Evolutionary conservation across 1,284 basidiomycete species (phyloP).

Genomic region (Neonothopanus nambi): DNA sequence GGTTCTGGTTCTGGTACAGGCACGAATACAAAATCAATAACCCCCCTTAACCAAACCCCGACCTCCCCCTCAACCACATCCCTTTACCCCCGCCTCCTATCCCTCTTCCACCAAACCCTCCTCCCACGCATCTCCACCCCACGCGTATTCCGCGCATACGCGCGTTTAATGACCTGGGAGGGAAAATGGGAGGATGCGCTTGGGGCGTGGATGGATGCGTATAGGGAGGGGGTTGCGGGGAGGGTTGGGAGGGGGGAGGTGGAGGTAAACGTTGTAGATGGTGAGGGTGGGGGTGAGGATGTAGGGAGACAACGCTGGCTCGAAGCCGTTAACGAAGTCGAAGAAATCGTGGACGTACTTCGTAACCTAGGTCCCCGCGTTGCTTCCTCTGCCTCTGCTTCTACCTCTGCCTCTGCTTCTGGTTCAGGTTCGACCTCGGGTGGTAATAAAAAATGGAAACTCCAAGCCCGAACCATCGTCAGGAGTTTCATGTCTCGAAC

Average conservation of each 20-base stretch:
- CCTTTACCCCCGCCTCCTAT: slow-evolving; percentile 60
- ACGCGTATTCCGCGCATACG: slow-evolving; percentile 80
- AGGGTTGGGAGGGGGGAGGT: slow-evolving; percentile 67
- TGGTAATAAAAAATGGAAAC: slow-evolving; percentile 65
- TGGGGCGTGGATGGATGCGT: slow-evolving; percentile 82
- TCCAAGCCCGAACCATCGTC: slow-evolving; percentile 86
- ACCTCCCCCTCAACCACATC: too few species aligned
- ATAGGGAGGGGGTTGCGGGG: slow-evolving; percentile 73
- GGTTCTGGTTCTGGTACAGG: too few species aligned
- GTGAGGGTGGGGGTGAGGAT: slow-evolving; percentile 35
- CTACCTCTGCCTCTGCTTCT: too few species aligned
- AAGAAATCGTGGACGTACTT: slow-evolving; percentile 82
- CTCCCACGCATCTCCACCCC: slow-evolving; percentile 73
- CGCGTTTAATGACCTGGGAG: slow-evolving; percentile 76
- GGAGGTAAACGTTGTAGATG: background rate
- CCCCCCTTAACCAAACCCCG: too few species aligned
- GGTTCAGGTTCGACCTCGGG: slow-evolving; percentile 77
- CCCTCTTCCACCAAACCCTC: slow-evolving; percentile 77
- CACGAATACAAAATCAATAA: too few species aligned
- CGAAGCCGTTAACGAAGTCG: slow-evolving; percentile 64
- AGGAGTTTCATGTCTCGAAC: slow-evolving; percentile 85
- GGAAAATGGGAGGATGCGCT: slow-evolving; percentile 74
- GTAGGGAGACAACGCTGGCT: slow-evolving; percentile 34
- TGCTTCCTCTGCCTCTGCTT: too few species aligned
- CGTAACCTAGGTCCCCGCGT: too few species aligned